phyloP scores from a whole-genome alignment of 768 basidiomycete genomes.

The Zangia roseola region DNA sequence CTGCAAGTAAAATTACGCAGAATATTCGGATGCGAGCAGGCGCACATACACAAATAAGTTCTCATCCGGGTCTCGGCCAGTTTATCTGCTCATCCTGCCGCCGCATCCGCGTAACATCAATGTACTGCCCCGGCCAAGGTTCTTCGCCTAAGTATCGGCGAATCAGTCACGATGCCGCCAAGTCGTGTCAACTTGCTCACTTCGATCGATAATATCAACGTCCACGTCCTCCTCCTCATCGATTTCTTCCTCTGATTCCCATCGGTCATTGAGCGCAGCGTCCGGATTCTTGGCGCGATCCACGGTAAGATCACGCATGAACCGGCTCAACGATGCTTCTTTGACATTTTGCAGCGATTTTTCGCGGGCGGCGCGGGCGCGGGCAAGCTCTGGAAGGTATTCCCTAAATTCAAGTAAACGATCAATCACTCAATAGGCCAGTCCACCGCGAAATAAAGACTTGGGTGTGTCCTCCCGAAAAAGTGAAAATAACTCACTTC shows the following conservation, averaged over 20 bases:
- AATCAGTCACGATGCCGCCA: constrained; percentile 8
- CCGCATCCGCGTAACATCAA: constrained; percentile 66
- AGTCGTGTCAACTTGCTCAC: constrained; percentile 42
- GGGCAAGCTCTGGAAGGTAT: constrained; percentile 86
- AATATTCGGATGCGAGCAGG: no score
- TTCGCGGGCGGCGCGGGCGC: constrained; percentile 63
- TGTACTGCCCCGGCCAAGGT: constrained; percentile 69
- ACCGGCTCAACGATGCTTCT: constrained; percentile 69
- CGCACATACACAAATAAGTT: no score
- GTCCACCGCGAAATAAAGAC: neutral
- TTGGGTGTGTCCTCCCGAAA: neutral
- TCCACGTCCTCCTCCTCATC: constrained; percentile 52
- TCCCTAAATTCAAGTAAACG: constrained; percentile 51
- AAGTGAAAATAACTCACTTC: constrained; percentile 49
- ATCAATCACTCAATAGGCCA: constrained; percentile 2
- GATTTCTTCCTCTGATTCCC: constrained; percentile 59
- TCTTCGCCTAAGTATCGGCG: constrained; percentile 52
- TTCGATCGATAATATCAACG: constrained; percentile 65
- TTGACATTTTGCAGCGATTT: constrained; percentile 64
- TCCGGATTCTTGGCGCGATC: constrained; percentile 67
- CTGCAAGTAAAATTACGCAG: no score
- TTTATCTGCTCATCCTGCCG: constrained; percentile 55
- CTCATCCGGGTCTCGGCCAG: constrained; percentile 71
- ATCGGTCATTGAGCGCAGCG: constrained; percentile 53
- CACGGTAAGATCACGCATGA: constrained; percentile 78